Base-by-base conservation (phyloP, 257 asterid genomes). In the Nicotiana obtusifolia region DNA sequence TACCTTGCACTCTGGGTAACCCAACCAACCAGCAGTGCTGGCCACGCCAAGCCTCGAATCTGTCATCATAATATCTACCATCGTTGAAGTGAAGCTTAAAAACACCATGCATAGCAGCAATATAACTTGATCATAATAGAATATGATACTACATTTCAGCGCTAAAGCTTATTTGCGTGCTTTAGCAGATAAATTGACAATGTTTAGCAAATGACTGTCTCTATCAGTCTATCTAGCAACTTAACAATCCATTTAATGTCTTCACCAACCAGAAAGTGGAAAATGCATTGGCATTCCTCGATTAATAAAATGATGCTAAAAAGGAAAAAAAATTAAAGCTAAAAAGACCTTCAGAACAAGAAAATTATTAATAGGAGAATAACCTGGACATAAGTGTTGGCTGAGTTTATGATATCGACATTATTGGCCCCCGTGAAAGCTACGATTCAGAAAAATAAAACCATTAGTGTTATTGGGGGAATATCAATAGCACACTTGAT, bases 1-100 rank as follows among this genome's bases (percentile, higher is more conserved):
- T 75, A 75, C 98, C 99, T 95, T 85, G 97, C 99, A 84, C 99
- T 95, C 85, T 95, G 97, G 84, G 97, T 96, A 86, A 95, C 98
- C 98, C 98, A 95, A 87, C 99, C 99, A 85, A 92, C 85, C 83
- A 94, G 91, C 86, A 90, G 81, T 67, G 98, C 97, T 22, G 97
- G 98, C 99, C 99, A 95, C 71, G 97, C 97, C 86, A 92, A 90
- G 83, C 97, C 99, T 68, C 98, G 94, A 82, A 94, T 95, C 99
- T 95, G 89, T 81, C 76, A 84, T 86, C 80, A 75, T 60, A 81
- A 80, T 78, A 33, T 73, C 68, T 81, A n/a, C 37, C 41, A 33
- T 80, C 77, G 68, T 44, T 28, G 7, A 75, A 26, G 1, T 52
- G 75, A 56, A 83, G 41, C 35, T 53, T 78, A 73, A 73, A 22